Evolutionary conservation across 2,329 filamentous ascomycete genomes (phyloP).

Genomic region (Cladophialophora carrionii): DNA sequence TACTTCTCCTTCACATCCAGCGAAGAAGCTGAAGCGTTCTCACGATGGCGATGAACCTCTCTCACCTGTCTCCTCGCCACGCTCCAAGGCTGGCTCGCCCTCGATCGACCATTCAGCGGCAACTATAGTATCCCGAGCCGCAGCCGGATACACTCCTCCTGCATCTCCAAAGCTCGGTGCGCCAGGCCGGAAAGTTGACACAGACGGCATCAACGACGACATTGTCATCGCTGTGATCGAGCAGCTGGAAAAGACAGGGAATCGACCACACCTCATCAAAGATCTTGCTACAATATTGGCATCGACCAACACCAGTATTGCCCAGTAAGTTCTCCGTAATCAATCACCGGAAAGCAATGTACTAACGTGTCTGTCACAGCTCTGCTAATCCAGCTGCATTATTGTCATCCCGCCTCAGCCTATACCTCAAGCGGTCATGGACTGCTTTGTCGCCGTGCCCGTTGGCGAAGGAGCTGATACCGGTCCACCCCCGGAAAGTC

Average conservation of each 20-base stretch:
- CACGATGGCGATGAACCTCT: slow-evolving; percentile 55
- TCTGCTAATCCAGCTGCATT: slow-evolving; percentile 95
- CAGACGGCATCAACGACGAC: slow-evolving; percentile 86
- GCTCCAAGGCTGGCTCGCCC: slow-evolving; percentile 50
- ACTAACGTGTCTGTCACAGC: slow-evolving; percentile 57
- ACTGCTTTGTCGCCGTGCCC: slow-evolving; percentile 79
- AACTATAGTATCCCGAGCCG: slow-evolving; percentile 42
- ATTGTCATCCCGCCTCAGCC: slow-evolving; percentile 86
- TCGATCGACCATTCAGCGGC: slow-evolving; percentile 41
- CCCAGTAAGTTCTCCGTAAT: slow-evolving; percentile 70
- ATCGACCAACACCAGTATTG: slow-evolving; percentile 76
- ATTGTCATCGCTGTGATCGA: slow-evolving; percentile 90
- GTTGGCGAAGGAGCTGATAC: slow-evolving; percentile 87
- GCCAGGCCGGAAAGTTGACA: slow-evolving; percentile 65
- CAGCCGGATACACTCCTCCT: slow-evolving; percentile 71
- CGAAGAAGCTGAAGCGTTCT: slow-evolving; percentile 79
- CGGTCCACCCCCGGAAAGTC: slow-evolving; percentile 88
- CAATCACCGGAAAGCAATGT: slow-evolving; percentile 6
- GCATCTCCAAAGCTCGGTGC: slow-evolving; percentile 64
- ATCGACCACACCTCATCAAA: slow-evolving; percentile 91
- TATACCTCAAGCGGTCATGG: slow-evolving; percentile 88
- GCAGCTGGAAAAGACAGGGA: slow-evolving; percentile 85
- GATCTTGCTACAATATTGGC: slow-evolving; percentile 82
- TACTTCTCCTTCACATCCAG: slow-evolving; percentile 58
- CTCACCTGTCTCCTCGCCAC: slow-evolving; percentile 43